Evolutionary conservation across 768 basidiomycete genomes (phyloP).

Genomic region (Calocera cornea): DNA sequence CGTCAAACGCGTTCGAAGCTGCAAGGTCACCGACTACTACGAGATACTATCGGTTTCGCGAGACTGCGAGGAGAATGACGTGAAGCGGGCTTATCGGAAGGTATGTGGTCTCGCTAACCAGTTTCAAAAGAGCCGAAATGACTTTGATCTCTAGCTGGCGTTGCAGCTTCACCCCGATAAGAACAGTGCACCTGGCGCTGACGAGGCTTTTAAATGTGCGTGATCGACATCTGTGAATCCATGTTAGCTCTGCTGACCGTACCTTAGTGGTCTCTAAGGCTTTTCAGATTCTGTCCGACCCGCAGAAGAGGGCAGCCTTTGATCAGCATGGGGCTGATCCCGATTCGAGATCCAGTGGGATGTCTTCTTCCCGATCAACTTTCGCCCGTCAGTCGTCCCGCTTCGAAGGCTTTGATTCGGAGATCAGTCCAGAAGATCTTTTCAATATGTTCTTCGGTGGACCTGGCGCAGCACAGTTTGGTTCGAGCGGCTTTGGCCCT

Average conservation of each 20-base stretch:
- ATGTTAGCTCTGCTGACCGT: slow-evolving; percentile 2
- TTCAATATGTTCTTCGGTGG: slow-evolving; percentile 97
- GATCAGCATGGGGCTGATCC: slow-evolving; percentile 82
- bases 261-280: slow-evolving; percentile 88
- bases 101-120: slow-evolving; percentile 32
- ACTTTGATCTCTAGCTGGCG: slow-evolving; percentile 45
- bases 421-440: slow-evolving; percentile 87
- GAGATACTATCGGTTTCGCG: slow-evolving; percentile 71
- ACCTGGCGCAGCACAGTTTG: slow-evolving; percentile 15
- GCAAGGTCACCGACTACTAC: slow-evolving; percentile 85
- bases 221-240: slow-evolving; percentile 13
- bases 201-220: slow-evolving; percentile 94
- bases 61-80: slow-evolving; percentile 69
- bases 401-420: slow-evolving; percentile 48
- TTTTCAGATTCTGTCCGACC: slow-evolving; percentile 89
- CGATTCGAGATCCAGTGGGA: slow-evolving; percentile 63
- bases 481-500: slow-evolving; percentile 37
- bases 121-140: background rate
- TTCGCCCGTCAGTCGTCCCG: slow-evolving; percentile 21
- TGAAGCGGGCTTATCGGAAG: slow-evolving; percentile 95
- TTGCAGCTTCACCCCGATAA: slow-evolving; percentile 83
- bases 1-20: slow-evolving; percentile 72
- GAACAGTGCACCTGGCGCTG: slow-evolving; percentile 94
- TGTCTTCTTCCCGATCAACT: slow-evolving; percentile 27
- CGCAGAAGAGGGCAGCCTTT: slow-evolving; percentile 76